Evolutionary conservation across 345 rosid species (phyloP), one percentile per base, ranked within the genome.

Genomic region (Stellera chamaejasme): DNA sequence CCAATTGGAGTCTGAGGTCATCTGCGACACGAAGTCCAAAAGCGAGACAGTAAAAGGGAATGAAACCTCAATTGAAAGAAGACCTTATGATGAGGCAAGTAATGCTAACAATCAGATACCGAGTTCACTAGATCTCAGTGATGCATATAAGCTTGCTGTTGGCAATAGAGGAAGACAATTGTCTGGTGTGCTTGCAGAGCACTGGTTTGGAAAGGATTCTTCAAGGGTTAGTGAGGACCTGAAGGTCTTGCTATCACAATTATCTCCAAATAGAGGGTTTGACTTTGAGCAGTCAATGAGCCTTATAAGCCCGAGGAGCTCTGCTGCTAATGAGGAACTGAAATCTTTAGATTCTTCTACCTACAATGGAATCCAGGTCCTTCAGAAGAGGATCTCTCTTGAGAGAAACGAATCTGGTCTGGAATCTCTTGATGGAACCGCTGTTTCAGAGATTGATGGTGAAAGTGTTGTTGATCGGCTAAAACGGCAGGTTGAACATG

Each of bases 351-450:
- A 80, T 61, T 68, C 82, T 67, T 69, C 72, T 54, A 66, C 72
- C 60, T 50, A 62, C 48, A 61, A 55, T 50, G 84, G 85, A 56
- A 69, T 86, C 70, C 83, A 84, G 56, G 42, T 75, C 41, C 75
- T 81, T 62, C 81, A 85, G 54, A 86, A 71, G 68, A 82, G 72
- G 72, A 66, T 77, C 63, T 72, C 94, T 45, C 96, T 86, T 0
- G 99, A 93, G 58, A 79, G 97, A 60, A 89, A 93, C 27, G 99
- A 93, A 74, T 89, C 97, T 50, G 80, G 76, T 54, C 62, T 81
- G 67, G 39, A 32, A 32, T 93, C 99, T 6, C 54, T 84, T 43
- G 99, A 93, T 63, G 95, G 85, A 57, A 83, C 82, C 66, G 48
- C 71, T 13, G 86, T 89, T 57, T 68, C 79, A n/a, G 99, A 89